Evolutionary conservation across 2,329 filamentous ascomycete genomes (phyloP).

Genomic region (Hypoxylon sp.): DNA sequence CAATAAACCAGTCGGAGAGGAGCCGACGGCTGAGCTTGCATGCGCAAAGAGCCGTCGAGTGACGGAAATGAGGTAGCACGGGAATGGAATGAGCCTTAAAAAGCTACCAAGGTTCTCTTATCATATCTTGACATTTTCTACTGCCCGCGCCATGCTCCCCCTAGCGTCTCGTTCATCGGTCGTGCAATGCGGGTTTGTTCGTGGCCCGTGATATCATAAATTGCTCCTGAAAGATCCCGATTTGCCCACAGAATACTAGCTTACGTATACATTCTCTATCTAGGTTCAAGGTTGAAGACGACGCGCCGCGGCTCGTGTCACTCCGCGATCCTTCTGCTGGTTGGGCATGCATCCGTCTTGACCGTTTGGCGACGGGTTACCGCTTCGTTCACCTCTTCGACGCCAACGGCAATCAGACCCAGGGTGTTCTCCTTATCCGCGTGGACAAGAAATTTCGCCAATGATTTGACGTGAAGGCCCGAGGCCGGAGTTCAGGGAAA

Average conservation of each 20-base stretch:
- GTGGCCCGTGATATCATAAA: slow-evolving; percentile 16
- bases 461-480: slow-evolving; percentile 8
- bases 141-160: not conserved
- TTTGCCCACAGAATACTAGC: slow-evolving; percentile 29
- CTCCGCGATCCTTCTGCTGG: slow-evolving; percentile 54
- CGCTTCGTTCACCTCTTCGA: slow-evolving; percentile 62
- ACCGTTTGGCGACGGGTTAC: slow-evolving; percentile 64
- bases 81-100: slow-evolving; percentile 13
- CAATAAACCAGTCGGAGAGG: slow-evolving; percentile 34
- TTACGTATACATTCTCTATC: slow-evolving; percentile 38
- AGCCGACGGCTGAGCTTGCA: slow-evolving; percentile 38
- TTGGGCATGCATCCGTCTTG: slow-evolving; percentile 68
- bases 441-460: slow-evolving; percentile 57
- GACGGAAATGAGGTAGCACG: slow-evolving; percentile 28
- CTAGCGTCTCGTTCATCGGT: slow-evolving; percentile 23
- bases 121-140: no score
- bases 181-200: slow-evolving; percentile 25
- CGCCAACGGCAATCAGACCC: slow-evolving; percentile 53
- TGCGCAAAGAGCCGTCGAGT: slow-evolving; percentile 41
- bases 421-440: slow-evolving; percentile 61
- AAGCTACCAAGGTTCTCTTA: no score
- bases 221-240: slow-evolving; percentile 25
- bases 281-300: slow-evolving; percentile 65
- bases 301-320: slow-evolving; percentile 45
- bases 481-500: slow-evolving; percentile 18